Conservation (phyloP, 192 early-diverging fungal species). For the Umbelopsis isabellina region DNA sequence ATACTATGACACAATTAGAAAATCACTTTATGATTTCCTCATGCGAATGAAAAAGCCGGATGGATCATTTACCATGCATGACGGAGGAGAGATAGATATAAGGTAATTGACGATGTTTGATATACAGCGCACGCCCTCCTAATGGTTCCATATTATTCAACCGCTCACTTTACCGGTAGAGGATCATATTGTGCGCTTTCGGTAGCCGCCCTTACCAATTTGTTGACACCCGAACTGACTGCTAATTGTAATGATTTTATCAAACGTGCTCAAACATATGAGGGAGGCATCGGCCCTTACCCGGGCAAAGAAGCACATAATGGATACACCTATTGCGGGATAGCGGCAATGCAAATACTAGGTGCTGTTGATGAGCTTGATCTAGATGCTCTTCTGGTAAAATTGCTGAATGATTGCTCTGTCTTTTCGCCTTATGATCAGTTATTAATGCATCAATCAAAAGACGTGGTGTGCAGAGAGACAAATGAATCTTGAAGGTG, state of each 20-base stretch:
- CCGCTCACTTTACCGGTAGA: conserved; percentile 29
- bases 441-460: background rate
- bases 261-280: conserved; percentile 81
- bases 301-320: conserved; percentile 93
- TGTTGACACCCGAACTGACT: conserved; percentile 81
- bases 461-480: conserved; percentile 74
- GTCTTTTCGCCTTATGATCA: background rate
- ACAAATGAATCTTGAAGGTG: conserved; percentile 92
- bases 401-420: background rate
- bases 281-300: conserved; percentile 86
- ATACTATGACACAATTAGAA: conserved; percentile 33
- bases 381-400: conserved; percentile 58
- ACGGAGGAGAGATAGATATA: conserved; percentile 93
- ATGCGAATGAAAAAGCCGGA: conserved; percentile 81
- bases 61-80: conserved; percentile 90
- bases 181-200: conserved; percentile 89
- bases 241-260: conserved; percentile 67
- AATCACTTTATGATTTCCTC: conserved; percentile 73
- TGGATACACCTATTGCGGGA: conserved; percentile 92
- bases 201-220: conserved; percentile 76
- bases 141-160: too few species aligned
- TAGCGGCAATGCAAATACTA: conserved; percentile 85
- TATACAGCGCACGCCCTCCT: too few species aligned
- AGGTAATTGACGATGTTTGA: conserved; percentile 44
- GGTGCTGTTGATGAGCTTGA: conserved; percentile 67